phyloP scores from a whole-genome alignment of 75 land plant genomes.

The Sequoia sempervirens region DNA sequence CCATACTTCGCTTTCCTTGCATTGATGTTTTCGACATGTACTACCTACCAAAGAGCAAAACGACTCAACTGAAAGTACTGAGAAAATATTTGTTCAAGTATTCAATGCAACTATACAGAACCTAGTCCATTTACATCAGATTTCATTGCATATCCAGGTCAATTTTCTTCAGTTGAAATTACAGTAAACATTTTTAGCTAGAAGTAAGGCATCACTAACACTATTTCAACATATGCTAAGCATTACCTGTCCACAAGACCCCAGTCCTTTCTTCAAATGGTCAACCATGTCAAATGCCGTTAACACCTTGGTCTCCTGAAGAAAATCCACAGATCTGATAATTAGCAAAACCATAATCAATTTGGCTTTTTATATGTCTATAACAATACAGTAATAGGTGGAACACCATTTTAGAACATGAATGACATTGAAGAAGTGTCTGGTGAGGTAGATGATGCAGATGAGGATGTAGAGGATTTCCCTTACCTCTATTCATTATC shows the following conservation, averaged over 20 bases:
- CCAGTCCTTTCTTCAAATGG: slow-evolving; percentile 67
- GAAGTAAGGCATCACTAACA: not conserved
- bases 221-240: not conserved
- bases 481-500: too few relatives aligned
- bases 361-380: not conserved
- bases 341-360: not conserved
- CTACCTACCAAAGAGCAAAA: slow-evolving; percentile 43
- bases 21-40: slow-evolving; percentile 70
- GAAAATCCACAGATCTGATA: slow-evolving; percentile 2
- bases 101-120: slow-evolving; percentile 5
- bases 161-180: not conserved
- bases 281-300: slow-evolving; percentile 69
- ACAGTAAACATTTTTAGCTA: not conserved
- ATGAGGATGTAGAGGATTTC: too few relatives aligned
- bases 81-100: not conserved
- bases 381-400: not conserved
- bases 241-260: slow-evolving; percentile 77
- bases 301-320: slow-evolving; percentile 44
- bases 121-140: not conserved
- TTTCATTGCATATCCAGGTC: not conserved
- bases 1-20: slow-evolving; percentile 53
- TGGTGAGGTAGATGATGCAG: not conserved
- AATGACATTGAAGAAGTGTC: not conserved
- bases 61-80: not conserved
- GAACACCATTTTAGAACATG: too few relatives aligned